Evolutionary conservation across 139 green algal species (phyloP), one percentile per base, ranked within the genome.

Genomic region (Chlorella vulgaris): DNA sequence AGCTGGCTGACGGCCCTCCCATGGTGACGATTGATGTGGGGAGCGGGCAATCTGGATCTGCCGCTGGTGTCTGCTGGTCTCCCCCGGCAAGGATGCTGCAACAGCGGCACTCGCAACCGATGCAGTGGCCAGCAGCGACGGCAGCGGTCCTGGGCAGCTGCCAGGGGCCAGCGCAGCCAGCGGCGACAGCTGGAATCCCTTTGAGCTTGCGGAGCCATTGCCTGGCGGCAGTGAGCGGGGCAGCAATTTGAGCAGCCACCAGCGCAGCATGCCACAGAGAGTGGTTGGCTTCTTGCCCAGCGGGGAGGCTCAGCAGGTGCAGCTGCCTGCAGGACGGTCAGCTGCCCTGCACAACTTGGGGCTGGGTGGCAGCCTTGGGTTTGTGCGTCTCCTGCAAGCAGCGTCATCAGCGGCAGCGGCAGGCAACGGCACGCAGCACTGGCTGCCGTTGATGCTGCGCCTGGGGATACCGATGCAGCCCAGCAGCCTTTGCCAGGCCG

Each of bases 391-490:
- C 29, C 42, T 93, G 68, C 87, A 77, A 69, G 80, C 60, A 36
- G 70, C 58, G 21, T 33, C 65, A 50, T 18, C 42, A 39, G 69
- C 8, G 21, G 24, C 15, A 36, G 29, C 0, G 80, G 8, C 4
- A 31, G 35, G 21, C 24, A 18, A 4, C 8, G 47, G 5, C 4
- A 26, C 22, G 53, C 28, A 1, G 10, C 26, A 21, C 22, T 97
- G 94, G 94, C 39, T 95, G 74, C 94, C 94, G 1, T 81, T 97
- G 76, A 74, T 79, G 4, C 61, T 96, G 4, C 78, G 86, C 55
- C 82, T 97, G 61, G 94, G 94, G 26, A 69, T 98, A 50, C 94
- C 94, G 15, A 88, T 97, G 55, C 81, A 90, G 60, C 87, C 88
- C 70, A 83, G 88, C 58, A 31, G 55, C 19, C 88, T 97, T 51